Evolutionary conservation across 306 rosid genomes (phyloP).

Genomic region (Medicago ruthenica): DNA sequence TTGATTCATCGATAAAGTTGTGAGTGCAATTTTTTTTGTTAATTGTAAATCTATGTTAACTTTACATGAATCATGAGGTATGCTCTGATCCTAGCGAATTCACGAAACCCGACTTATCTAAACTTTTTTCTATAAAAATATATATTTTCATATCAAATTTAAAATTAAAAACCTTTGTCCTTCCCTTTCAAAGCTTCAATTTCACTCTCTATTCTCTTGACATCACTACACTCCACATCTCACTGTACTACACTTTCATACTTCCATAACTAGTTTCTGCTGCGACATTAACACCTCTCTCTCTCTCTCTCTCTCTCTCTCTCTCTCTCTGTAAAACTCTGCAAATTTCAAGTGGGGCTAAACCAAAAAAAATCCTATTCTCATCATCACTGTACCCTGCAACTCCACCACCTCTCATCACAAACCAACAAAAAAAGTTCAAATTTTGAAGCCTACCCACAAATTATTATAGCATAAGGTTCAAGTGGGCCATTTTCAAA

Average conservation of each 20-base stretch:
- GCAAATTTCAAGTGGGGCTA: constrained; percentile 40
- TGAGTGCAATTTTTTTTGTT: too few relatives aligned
- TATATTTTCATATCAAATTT: too few relatives aligned
- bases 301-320: too few relatives aligned
- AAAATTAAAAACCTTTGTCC: constrained; percentile 39
- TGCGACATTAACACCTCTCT: constrained; percentile 28
- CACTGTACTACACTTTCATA: constrained; percentile 35
- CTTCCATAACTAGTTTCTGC: constrained; percentile 16
- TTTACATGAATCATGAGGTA: too few relatives aligned
- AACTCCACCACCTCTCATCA: not conserved
- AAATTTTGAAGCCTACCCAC: constrained; percentile 11
- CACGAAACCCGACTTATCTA: too few relatives aligned
- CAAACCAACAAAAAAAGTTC: constrained; percentile 33
- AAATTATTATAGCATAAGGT: not conserved
- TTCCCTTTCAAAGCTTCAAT: constrained; percentile 35
- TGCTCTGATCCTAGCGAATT: too few relatives aligned
- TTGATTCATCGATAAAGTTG: too few relatives aligned
- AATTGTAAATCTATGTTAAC: not conserved
- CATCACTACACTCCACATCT: constrained; percentile 44
- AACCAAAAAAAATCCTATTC: constrained; percentile 26
- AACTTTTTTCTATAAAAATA: too few relatives aligned
- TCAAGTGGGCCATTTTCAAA: constrained; percentile 27
- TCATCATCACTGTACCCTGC: constrained; percentile 11
- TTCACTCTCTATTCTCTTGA: constrained; percentile 38
- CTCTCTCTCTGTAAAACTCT: constrained; percentile 34